phyloP scores from a whole-genome alignment of 2,329 filamentous ascomycete species.

The Cadophora gregata region DNA sequence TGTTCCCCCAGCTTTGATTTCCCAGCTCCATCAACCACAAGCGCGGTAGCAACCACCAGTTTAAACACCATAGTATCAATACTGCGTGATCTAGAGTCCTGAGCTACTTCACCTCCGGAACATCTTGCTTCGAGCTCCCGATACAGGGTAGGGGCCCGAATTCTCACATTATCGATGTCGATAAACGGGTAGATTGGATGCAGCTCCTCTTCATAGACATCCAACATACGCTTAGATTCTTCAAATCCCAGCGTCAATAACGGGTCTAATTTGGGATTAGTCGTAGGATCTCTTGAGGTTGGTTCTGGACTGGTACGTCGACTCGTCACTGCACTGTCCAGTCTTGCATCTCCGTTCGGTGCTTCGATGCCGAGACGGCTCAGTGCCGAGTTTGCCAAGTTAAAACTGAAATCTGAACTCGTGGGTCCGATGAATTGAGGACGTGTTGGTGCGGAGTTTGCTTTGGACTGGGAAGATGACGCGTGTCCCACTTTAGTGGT shows the following conservation, averaged over 20 bases:
- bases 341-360: background rate
- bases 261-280: background rate
- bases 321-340: background rate
- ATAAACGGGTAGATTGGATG: conserved; percentile 5
- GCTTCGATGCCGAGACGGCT: background rate
- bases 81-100: background rate
- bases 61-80: background rate
- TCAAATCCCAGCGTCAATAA: background rate
- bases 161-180: conserved; percentile 3
- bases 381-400: background rate
- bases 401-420: conserved; percentile 6
- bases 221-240: background rate
- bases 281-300: background rate
- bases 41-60: background rate
- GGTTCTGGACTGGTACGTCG: background rate
- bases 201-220: background rate
- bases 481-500: background rate
- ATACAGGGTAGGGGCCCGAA: background rate
- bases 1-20: background rate
- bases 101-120: background rate
- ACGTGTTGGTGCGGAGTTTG: background rate
- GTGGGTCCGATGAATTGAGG: background rate
- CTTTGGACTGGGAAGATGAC: background rate
- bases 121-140: background rate
- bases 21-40: conserved; percentile 6